Base-by-base conservation (phyloP, 805 yeast species). In the Nakazawaea wickerhamii region DNA sequence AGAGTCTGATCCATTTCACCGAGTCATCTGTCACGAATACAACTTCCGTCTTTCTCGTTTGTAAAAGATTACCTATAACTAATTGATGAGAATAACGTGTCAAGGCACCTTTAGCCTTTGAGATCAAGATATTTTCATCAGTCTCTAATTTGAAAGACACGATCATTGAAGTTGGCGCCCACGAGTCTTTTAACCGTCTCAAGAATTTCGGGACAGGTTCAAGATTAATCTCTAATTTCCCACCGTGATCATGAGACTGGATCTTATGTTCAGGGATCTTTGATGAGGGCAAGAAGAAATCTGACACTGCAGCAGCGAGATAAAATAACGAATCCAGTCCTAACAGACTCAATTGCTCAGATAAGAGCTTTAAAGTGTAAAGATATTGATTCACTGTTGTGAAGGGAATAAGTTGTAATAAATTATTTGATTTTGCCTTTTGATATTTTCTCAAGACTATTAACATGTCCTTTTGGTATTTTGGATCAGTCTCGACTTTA, bases 141-240 rank as follows among this genome's bases (percentile, higher is more conserved):
- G 99, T 93, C 57, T 93, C 99, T 40, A 93, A 72, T 61, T 93
- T 93, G 66, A 93, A 93, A 14, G 95, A 85, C 1, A 91, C 84
- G 44, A 93, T 87, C 95, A 89, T 85, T 1, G 97, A 95, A 10
- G 81, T 77, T 2, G 95, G 95, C 0, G 96, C 96, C 99, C 99
- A 93, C 9, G 80, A 74, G 50, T 87, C 95, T 1, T 90, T 97
- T 47, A 93, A 67, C 44, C 96, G 70, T 49, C 87, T 77, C 54
- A 93, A 71, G 53, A 93, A 91, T 57, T 93, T 93, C 15, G 99
- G 99, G 3, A 93, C 99, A 4, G 96, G 98, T 58, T 91, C 97
- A 50, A 93, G 66, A 52, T 89, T 84, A 9, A 93, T 86, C 7
- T 83, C 76, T 35, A 93, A 67, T 55, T 85, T 87, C 3, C 95